Evolutionary conservation across 331 rosid species (phyloP).

Genomic region (Ulmus americana): DNA sequence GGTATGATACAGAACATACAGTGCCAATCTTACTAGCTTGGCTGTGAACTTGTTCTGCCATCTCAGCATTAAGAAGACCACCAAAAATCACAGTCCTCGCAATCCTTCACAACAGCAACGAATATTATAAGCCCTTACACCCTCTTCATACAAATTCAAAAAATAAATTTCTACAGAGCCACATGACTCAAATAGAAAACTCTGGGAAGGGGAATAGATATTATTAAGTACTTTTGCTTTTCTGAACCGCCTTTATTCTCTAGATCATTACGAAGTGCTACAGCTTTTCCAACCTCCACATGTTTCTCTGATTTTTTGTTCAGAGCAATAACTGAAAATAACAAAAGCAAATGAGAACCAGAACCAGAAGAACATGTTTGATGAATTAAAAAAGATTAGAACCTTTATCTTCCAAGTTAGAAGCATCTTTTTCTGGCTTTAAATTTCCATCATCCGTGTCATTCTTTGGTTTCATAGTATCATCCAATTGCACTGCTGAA

Average conservation of each 20-base stretch:
- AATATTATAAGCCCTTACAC: conserved; percentile 15
- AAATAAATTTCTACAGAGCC: background rate
- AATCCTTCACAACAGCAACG: conserved; percentile 49
- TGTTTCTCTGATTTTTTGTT: conserved; percentile 39
- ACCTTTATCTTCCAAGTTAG: conserved; percentile 57
- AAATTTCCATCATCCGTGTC: conserved; percentile 27
- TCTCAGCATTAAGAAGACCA: conserved; percentile 58
- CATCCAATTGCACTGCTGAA: conserved; percentile 27
- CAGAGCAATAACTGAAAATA: conserved; percentile 9
- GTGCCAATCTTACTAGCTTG: conserved; percentile 59
- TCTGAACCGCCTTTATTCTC: conserved; percentile 63
- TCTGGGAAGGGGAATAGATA: conserved; percentile 11
- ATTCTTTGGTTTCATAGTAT: conserved; percentile 27
- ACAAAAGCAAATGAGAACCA: conserved; percentile 6
- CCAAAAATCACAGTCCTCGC: conserved; percentile 86
- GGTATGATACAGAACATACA: conserved; percentile 66
- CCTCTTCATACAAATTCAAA: background rate
- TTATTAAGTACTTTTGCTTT: conserved; percentile 57
- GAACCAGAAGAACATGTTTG: conserved; percentile 12
- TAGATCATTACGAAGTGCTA: conserved; percentile 39
- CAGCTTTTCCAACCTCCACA: conserved; percentile 39
- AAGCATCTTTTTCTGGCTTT: conserved; percentile 36
- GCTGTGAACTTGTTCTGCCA: conserved; percentile 70
- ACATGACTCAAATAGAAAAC: conserved; percentile 3
- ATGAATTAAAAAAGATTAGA: conserved; percentile 8